Percentiles rank a stretch among this genome's conserved stretches.
These are phyloP conservation scores for Miscanthus sacchariflorus DNA, from an alignment of 202 grass and related monocot species.

Conservation along the genomic window DNA sequence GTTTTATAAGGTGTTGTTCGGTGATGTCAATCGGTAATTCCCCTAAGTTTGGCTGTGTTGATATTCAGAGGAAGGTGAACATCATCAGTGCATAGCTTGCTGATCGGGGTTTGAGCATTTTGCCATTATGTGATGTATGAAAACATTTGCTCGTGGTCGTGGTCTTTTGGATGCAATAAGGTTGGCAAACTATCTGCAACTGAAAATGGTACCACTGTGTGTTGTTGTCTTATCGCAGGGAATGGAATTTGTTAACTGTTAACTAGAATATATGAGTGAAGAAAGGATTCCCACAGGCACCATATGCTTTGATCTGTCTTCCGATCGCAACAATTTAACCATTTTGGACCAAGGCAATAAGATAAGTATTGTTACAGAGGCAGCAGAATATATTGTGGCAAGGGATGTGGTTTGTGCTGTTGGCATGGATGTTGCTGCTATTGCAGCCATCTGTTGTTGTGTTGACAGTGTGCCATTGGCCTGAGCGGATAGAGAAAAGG, in stretches of 20 bases:
- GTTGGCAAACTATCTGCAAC: neutral
- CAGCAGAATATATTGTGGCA: neutral
- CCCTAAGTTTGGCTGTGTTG: neutral
- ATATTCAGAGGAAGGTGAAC: conserved; percentile 11
- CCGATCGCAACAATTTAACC: neutral
- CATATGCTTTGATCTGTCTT: conserved; percentile 5
- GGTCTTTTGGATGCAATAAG: neutral
- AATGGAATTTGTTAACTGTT: neutral
- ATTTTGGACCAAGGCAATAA: neutral
- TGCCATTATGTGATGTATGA: neutral
- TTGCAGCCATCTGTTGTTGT: neutral
- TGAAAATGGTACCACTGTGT: neutral
- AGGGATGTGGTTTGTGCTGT: neutral
- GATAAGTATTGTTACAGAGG: conserved; percentile 9
- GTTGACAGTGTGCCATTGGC: neutral
- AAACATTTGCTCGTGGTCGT: neutral
- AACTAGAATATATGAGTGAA: neutral
- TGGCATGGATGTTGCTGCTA: neutral
- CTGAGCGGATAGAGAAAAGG: neutral
- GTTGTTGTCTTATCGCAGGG: neutral
- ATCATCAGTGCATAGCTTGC: neutral
- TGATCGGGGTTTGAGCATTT: conserved; percentile 2
- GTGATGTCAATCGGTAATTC: conserved; percentile 45
- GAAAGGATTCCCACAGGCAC: neutral
- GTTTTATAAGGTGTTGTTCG: conserved; percentile 83